Evolutionary conservation across 2,329 filamentous ascomycete genomes (phyloP).

Genomic region (Pseudogymnoascus sp.): DNA sequence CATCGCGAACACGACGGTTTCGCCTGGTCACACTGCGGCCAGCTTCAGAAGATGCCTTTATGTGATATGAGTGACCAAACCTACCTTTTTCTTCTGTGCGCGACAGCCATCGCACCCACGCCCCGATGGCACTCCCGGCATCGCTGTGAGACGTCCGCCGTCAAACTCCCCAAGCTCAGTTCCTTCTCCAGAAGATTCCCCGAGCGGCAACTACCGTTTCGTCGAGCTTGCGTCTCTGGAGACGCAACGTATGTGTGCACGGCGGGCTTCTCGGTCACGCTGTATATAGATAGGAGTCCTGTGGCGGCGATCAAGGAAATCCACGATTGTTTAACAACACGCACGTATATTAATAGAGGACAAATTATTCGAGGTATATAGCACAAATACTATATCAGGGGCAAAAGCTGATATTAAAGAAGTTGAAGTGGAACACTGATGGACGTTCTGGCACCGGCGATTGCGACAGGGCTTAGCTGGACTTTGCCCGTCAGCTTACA

Average conservation of each 20-base stretch:
- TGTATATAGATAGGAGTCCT: neutral
- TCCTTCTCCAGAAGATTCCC: neutral
- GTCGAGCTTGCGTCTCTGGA: neutral
- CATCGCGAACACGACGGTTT: constrained; percentile 40
- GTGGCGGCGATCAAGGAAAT: neutral
- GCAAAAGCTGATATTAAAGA: neutral
- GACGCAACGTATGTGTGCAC: neutral
- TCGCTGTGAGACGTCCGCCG: constrained; percentile 23
- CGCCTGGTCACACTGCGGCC: constrained; percentile 10
- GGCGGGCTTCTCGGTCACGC: neutral
- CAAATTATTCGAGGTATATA: neutral
- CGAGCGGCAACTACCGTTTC: neutral
- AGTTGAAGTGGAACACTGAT: neutral
- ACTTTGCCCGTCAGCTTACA: neutral
- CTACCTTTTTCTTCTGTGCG: constrained; percentile 47
- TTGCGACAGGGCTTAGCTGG: neutral
- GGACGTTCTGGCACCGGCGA: neutral
- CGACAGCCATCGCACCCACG: constrained; percentile 45
- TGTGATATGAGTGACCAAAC: neutral
- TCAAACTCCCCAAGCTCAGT: neutral
- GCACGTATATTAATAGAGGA: neutral
- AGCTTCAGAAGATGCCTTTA: neutral
- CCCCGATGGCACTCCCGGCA: constrained; percentile 46
- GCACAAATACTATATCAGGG: neutral
- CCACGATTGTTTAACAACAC: neutral